These are phyloP conservation scores for Dipteronia sinensis DNA, from an alignment of 345 rosid species.

Conservation along the genomic window DNA sequence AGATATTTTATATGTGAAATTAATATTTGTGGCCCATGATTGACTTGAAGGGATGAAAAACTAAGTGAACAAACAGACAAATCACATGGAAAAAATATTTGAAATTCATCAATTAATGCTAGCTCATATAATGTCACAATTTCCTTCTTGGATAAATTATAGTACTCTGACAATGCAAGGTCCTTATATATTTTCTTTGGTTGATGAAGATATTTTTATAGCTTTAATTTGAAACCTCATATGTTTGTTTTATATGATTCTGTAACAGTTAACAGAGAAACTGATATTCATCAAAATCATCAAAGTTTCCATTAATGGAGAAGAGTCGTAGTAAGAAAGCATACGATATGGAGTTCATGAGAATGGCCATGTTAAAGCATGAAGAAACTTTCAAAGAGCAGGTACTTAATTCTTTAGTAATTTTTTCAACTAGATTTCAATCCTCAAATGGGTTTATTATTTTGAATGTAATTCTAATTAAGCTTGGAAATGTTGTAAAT, in stretches of 20 bases:
- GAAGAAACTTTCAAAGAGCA: constrained; percentile 97
- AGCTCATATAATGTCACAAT: not conserved
- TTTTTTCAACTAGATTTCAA: not conserved
- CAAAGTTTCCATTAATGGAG: constrained; percentile 56
- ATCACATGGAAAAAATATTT: constrained; percentile 31
- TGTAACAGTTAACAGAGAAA: not conserved
- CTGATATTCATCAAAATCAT: not conserved
- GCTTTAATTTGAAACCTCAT: not conserved
- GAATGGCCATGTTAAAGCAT: constrained; percentile 89
- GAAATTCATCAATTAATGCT: constrained; percentile 15
- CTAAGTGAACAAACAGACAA: constrained; percentile 36
- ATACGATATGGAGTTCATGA: constrained; percentile 83
- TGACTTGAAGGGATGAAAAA: constrained; percentile 14
- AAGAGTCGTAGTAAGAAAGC: constrained; percentile 51
- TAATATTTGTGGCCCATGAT: constrained; percentile 38
- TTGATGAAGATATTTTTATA: constrained; percentile 4
- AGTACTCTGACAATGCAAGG: not conserved
- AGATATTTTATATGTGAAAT: constrained; percentile 31
- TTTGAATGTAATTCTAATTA: not conserved
- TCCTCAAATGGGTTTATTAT: not conserved
- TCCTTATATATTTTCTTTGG: not conserved
- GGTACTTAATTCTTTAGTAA: constrained; percentile 40
- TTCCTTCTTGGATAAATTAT: not conserved
- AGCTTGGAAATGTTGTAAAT: not conserved
- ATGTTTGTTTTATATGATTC: constrained; percentile 24